These are phyloP conservation scores for Cinchona pubescens DNA, from an alignment of 257 asterid genomes.

Conservation along the genomic window DNA sequence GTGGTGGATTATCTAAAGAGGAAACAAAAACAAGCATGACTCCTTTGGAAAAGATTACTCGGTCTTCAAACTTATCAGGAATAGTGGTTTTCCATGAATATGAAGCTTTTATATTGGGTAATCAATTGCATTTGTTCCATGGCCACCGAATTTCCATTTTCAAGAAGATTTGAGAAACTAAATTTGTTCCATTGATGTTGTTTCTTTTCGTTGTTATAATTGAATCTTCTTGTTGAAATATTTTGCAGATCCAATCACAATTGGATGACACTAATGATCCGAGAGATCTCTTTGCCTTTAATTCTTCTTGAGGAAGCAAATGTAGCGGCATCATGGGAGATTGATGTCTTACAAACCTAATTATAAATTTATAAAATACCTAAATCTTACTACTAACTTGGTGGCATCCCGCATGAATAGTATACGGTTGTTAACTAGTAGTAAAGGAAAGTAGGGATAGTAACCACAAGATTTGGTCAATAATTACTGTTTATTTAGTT, in stretches of 20 bases:
- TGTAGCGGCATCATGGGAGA: constrained; percentile 77
- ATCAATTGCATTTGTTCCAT: background rate
- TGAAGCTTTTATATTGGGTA: background rate
- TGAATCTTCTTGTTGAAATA: constrained; percentile 7
- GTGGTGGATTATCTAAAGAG: constrained; percentile 68
- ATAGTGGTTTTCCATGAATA: background rate
- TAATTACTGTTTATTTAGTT: no score
- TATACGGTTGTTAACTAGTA: no score
- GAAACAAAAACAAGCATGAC: constrained; percentile 68
- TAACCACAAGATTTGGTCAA: no score
- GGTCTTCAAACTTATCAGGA: background rate
- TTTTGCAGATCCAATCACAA: constrained; percentile 79
- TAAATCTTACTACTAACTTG: no score
- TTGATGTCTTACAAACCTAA: no score
- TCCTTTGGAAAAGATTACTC: constrained; percentile 63
- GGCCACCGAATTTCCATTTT: background rate
- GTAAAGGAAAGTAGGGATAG: no score
- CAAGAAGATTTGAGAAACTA: background rate
- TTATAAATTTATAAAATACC: no score
- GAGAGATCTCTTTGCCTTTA: constrained; percentile 77
- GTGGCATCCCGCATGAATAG: no score
- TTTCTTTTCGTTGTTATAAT: background rate
- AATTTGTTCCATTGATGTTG: background rate
- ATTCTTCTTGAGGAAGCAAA: constrained; percentile 55
- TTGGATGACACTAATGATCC: constrained; percentile 93